phyloP scores from a whole-genome alignment of 768 basidiomycete species.

The Termitomyces sp. region DNA sequence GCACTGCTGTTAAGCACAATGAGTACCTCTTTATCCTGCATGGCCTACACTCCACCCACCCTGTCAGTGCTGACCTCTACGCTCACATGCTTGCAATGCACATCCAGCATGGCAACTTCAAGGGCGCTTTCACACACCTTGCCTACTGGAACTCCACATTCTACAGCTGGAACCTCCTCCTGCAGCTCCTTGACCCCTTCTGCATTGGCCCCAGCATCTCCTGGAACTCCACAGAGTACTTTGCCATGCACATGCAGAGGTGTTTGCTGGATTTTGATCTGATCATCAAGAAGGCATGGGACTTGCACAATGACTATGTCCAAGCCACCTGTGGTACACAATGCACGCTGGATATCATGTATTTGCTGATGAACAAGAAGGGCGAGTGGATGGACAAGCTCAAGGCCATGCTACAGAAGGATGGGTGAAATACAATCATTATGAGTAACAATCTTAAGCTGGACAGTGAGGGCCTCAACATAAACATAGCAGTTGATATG shows the following conservation, averaged over 20 bases:
- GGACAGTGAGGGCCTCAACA: constrained; percentile 27
- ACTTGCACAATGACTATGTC: constrained; percentile 15
- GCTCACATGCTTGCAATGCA: constrained; percentile 34
- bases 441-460: constrained; percentile 27
- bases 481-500: constrained; percentile 35
- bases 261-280: constrained; percentile 29
- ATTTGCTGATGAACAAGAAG: constrained; percentile 34
- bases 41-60: constrained; percentile 20
- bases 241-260: constrained; percentile 21
- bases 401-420: constrained; percentile 20
- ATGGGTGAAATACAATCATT: constrained; percentile 27
- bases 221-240: constrained; percentile 18
- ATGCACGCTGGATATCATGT: constrained; percentile 24
- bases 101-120: constrained; percentile 33
- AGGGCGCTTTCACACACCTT: constrained; percentile 26
- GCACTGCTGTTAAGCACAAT: constrained; percentile 28
- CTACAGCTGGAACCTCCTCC: constrained; percentile 32
- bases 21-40: constrained; percentile 28
- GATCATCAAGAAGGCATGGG: constrained; percentile 17
- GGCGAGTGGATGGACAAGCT: constrained; percentile 25
- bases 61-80: constrained; percentile 25
- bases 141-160: constrained; percentile 26
- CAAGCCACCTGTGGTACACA: constrained; percentile 9
- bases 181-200: constrained; percentile 27
- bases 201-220: constrained; percentile 15